phyloP scores from a whole-genome alignment of 2,329 filamentous ascomycete genomes.

The Aspergillus pseudonomiae region DNA sequence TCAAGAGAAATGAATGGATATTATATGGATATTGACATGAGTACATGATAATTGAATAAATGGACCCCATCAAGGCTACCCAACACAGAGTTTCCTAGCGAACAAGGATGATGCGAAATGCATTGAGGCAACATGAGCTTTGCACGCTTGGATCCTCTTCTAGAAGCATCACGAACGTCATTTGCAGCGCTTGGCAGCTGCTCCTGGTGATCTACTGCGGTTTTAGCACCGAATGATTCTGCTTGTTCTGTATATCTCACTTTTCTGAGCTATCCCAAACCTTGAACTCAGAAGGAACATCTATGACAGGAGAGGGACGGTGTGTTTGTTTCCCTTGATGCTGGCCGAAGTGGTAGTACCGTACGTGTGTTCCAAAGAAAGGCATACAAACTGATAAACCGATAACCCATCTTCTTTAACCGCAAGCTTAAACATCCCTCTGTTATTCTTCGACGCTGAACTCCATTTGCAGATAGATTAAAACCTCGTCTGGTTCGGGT shows the following conservation, averaged over 20 bases:
- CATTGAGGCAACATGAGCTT: not conserved
- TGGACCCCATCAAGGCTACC: not conserved
- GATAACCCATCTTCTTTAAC: not conserved
- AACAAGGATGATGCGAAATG: slow-evolving; percentile 6
- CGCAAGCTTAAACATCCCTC: not conserved
- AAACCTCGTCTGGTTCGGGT: not conserved
- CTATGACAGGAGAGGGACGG: not conserved
- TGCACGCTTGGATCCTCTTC: slow-evolving; percentile 12
- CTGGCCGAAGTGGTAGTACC: not conserved
- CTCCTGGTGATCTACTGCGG: not conserved
- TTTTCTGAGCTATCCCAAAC: not conserved
- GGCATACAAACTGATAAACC: not conserved
- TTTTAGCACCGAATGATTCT: not conserved
- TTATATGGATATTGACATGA: not conserved
- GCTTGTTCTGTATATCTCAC: not conserved
- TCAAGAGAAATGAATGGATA: not conserved
- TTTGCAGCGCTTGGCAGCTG: not conserved
- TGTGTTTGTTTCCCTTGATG: not conserved
- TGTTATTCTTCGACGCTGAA: not conserved
- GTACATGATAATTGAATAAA: not conserved
- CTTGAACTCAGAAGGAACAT: not conserved
- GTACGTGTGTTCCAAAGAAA: not conserved
- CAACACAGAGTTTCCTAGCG: not conserved
- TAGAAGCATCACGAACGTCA: slow-evolving; percentile 19
- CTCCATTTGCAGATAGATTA: not conserved